These are phyloP conservation scores for Cyclotella baltica DNA, from an alignment of 108 stramenopile genomes.

Conservation along the genomic window DNA sequence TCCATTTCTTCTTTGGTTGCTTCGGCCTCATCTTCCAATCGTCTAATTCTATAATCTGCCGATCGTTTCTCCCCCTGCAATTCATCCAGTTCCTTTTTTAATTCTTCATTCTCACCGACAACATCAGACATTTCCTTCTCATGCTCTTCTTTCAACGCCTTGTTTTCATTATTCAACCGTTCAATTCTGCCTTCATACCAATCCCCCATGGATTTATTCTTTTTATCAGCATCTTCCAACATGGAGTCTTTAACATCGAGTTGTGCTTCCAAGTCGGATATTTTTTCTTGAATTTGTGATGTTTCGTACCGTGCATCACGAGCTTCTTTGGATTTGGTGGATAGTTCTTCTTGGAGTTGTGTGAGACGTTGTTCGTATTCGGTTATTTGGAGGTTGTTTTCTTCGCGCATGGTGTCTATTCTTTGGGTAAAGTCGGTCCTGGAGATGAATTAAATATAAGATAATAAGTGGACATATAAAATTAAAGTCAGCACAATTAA, in stretches of 20 bases:
- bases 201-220: slow-evolving; percentile 36
- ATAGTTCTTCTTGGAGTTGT: slow-evolving; percentile 37
- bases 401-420: slow-evolving; percentile 33
- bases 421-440: slow-evolving; percentile 41
- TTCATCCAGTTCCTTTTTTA: slow-evolving; percentile 43
- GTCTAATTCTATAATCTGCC: slow-evolving; percentile 45
- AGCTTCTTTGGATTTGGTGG: slow-evolving; percentile 28
- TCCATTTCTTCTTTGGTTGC: slow-evolving; percentile 33
- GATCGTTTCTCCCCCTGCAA: slow-evolving; percentile 40
- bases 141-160: slow-evolving; percentile 41
- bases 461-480: no score
- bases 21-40: slow-evolving; percentile 48
- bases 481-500: no score
- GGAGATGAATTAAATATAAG: no score
- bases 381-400: slow-evolving; percentile 26
- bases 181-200: slow-evolving; percentile 52
- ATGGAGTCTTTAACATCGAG: slow-evolving; percentile 34
- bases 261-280: slow-evolving; percentile 35
- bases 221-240: slow-evolving; percentile 35
- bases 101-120: slow-evolving; percentile 38
- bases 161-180: slow-evolving; percentile 38
- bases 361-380: slow-evolving; percentile 42
- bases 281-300: slow-evolving; percentile 14
- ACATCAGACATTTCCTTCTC: slow-evolving; percentile 40
- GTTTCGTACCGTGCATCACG: slow-evolving; percentile 35